Evolutionary conservation across 148 eudicot genomes (phyloP).

Genomic region (Silene latifolia): DNA sequence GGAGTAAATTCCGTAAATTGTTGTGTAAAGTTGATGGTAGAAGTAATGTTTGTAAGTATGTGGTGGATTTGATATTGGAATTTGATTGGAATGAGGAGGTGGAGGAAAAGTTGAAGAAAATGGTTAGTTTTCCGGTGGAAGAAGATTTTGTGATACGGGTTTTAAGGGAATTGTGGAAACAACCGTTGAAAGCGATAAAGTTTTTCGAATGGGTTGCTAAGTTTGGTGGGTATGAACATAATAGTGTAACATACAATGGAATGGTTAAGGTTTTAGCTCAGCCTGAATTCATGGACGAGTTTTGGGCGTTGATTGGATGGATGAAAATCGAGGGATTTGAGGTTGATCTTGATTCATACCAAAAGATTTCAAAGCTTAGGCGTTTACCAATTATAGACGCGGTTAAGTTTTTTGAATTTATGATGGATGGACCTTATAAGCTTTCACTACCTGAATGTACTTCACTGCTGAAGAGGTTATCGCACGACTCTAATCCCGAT

Average conservation of each 20-base stretch:
- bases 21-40: constrained; percentile 35
- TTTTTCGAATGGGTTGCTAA: constrained; percentile 48
- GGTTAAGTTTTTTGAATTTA: constrained; percentile 72
- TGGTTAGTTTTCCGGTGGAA: constrained; percentile 37
- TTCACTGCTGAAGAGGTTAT: constrained; percentile 43
- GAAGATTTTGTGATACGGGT: constrained; percentile 56
- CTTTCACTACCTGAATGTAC: constrained; percentile 48
- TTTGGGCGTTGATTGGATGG: constrained; percentile 2
- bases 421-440: constrained; percentile 86
- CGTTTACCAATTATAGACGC: constrained; percentile 50
- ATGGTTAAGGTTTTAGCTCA: constrained; percentile 10
- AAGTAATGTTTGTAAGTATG: constrained; percentile 42
- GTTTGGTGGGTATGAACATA: constrained; percentile 4
- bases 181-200: constrained; percentile 57
- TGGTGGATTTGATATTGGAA: constrained; percentile 38
- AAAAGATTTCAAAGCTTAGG: constrained; percentile 45
- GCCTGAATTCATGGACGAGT: not conserved
- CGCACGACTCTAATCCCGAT: constrained; percentile 34
- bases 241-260: not conserved
- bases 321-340: constrained; percentile 6
- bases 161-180: constrained; percentile 41
- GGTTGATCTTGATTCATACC: constrained; percentile 64
- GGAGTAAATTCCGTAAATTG: constrained; percentile 46
- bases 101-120: constrained; percentile 40
- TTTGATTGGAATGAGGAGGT: constrained; percentile 53